Evolutionary conservation across 257 asterid species (phyloP).

Genomic region (Asclepias syriaca): DNA sequence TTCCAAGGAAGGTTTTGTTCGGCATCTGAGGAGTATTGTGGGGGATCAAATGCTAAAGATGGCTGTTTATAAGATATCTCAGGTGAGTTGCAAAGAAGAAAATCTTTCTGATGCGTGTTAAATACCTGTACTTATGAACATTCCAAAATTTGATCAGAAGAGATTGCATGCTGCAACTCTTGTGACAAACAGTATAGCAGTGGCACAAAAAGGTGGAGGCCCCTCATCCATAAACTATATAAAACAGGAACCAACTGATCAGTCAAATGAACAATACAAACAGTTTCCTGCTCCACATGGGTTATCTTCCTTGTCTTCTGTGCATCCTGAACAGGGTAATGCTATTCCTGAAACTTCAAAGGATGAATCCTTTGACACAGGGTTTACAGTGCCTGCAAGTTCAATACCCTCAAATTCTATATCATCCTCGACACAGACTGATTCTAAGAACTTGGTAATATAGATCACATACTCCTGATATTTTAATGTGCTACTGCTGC

Average conservation of each 20-base stretch:
- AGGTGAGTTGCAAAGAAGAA: constrained; percentile 27
- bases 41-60: too few relatives aligned
- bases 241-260: constrained; percentile 74
- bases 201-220: constrained; percentile 37
- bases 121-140: background rate
- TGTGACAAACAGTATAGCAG: constrained; percentile 32
- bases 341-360: constrained; percentile 42
- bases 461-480: constrained; percentile 12
- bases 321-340: constrained; percentile 41
- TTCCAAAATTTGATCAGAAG: constrained; percentile 59
- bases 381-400: constrained; percentile 38
- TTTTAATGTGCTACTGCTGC: constrained; percentile 8
- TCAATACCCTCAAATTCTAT: constrained; percentile 30
- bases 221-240: constrained; percentile 46
- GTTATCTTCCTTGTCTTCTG: constrained; percentile 44
- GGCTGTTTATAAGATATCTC: constrained; percentile 79
- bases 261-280: constrained; percentile 47
- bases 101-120: background rate
- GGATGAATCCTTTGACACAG: constrained; percentile 64
- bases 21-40: constrained; percentile 77
- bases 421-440: constrained; percentile 40
- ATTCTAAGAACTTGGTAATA: constrained; percentile 40
- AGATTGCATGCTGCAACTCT: constrained; percentile 36
- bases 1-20: constrained; percentile 72
- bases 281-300: constrained; percentile 51